Base-by-base conservation (phyloP, 495 filamentous ascomycete species). In the Hypoxylon cercidicola region DNA sequence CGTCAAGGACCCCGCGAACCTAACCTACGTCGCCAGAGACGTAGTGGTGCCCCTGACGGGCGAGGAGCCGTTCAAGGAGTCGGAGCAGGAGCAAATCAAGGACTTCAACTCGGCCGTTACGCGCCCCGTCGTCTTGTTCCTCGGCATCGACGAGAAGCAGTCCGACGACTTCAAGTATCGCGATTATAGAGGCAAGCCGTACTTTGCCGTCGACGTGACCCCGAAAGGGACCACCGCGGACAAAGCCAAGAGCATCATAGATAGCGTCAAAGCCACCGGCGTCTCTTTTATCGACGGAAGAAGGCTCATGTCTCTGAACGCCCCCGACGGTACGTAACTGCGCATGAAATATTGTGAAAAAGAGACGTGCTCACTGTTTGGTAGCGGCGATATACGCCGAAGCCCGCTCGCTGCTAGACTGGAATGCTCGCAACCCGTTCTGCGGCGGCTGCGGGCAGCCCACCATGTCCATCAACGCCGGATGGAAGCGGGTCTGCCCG, bases 381-480 rank as follows among this genome's bases (percentile, higher is more conserved):
- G 12, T 61, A 93, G 94, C 92, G 58, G 93, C 93, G 55, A 91
- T 96, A 41, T 93, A 92, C 71, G 96, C 92, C n/a, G 90, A 95
- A 71, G 90, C 93, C 2, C 89, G 94, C 65, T 88, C 91, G n/a
- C 77, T 97, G 35, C 73, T 94, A 25, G 95, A 98, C 78, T 99
- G 95, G 95, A 98, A 99, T 77, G 84, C 81, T 47, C 90, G 94
- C 44, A 97, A 97, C 72, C 91, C 87, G 34, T 98, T 92, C 79
- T 99, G 95, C 76, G 92, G 87, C 9, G 87, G 87, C 53, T 72
- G 95, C 78, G 94, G 95, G 30, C 81, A 91, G 61, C 87, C 83
- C 8, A 97, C 95, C 2, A 77, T 97, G 54, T 92, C 91, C 16
- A 84, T 95, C 35, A 91, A 97, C 73, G 93, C 88, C 7, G 95